Evolutionary conservation across 768 basidiomycete genomes (phyloP), one percentile per base, ranked within the genome.

Genomic region (Phaffia australis): DNA sequence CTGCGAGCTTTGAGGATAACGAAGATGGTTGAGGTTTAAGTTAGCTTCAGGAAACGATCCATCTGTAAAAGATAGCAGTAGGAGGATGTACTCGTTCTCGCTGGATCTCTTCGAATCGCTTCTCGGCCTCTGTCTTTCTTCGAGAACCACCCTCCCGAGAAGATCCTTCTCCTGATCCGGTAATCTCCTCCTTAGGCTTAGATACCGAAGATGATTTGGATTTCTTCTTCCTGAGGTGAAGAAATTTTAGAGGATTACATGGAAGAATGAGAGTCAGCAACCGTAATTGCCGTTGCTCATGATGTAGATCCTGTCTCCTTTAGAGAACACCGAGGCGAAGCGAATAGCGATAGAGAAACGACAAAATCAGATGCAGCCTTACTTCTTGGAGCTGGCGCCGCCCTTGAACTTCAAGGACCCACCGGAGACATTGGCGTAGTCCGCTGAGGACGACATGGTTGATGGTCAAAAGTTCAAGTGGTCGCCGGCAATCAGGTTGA

Each of bases 341-440:
- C 35, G 11, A 42, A 11, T 42, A 42, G 35, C 35, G 11, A 4
- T 42, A 5, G 35, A 4, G 35, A 42, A 11, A 42, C 35, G 11
- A 42, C 11, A 5, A 42, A 42, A 42, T 5, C 49, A 54, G 56
- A 56, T 48, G 50, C 60, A 69, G 51, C 29, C 23, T 56, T 48
- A 67, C 67, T 68, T 70, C 25, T 58, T 59, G 25, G 51, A 49
- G 21, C n/a, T 29, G 80, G 86, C 85, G 47, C 82, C 84, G n/a
- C 87, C 84, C 79, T 91, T 93, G 73, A 93, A 81, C 77, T 90
- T 93, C 75, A 93, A 86, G 71, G 88, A 85, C 74, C 90, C 89
- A 57, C 88, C 87, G 64, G 88, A 85, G 75, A 85, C 84, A 77
- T 87, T 80, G 78, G 87, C 84, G 77, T 93, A 92, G 76, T 87